phyloP scores from a whole-genome alignment of 805 yeast genomes.

The Candida verbasci region DNA sequence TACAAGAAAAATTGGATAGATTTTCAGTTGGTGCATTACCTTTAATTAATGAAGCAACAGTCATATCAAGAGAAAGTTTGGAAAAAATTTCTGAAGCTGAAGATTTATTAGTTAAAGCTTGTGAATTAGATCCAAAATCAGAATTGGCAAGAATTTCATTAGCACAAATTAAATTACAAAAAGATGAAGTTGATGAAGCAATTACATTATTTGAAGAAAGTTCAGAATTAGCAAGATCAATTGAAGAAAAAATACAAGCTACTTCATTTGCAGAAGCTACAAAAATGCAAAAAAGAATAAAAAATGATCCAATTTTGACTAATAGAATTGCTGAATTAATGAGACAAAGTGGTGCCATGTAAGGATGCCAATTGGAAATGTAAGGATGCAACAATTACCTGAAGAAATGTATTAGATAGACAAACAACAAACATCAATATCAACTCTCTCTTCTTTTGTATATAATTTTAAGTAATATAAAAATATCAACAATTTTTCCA shows the following conservation, averaged over 20 bases:
- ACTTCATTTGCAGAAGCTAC: conserved; percentile 91
- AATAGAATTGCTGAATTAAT: conserved; percentile 60
- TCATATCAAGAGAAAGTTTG: conserved; percentile 53
- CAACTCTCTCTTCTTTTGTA: background rate
- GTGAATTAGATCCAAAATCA: conserved; percentile 77
- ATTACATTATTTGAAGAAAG: conserved; percentile 77
- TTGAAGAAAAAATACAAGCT: conserved; percentile 86
- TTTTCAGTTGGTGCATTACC: conserved; percentile 87
- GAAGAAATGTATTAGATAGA: background rate
- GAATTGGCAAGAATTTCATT: conserved; percentile 88
- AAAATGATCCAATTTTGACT: conserved; percentile 61
- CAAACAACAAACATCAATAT: too few species aligned
- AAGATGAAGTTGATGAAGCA: conserved; percentile 78
- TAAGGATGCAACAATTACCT: too few species aligned
- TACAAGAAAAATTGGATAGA: conserved; percentile 66
- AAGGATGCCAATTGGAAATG: too few species aligned
- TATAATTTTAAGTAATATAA: background rate
- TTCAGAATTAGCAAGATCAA: conserved; percentile 74
- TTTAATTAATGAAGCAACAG: conserved; percentile 81
- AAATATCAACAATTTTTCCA: too few species aligned
- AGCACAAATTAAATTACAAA: conserved; percentile 86
- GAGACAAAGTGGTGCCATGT: conserved; percentile 20
- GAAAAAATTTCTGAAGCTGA: conserved; percentile 52
- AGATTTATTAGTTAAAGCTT: conserved; percentile 66
- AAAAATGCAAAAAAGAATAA: conserved; percentile 78